These are phyloP conservation scores for Globisporangium orthogonon DNA, from an alignment of 352 stramenopile genomes.

Conservation along the genomic window DNA sequence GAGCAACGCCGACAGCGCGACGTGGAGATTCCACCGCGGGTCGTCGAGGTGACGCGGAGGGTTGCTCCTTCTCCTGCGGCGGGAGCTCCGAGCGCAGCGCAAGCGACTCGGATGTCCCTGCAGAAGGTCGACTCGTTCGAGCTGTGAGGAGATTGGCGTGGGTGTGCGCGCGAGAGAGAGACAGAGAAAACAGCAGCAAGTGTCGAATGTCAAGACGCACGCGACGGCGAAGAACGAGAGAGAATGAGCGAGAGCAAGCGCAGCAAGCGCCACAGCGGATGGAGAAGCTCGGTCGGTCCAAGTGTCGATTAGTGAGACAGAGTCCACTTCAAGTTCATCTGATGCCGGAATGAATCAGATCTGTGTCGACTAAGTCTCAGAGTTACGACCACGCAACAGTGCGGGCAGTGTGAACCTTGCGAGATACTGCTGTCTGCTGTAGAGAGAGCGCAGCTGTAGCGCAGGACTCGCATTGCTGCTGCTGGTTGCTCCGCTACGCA, in stretches of 20 bases:
- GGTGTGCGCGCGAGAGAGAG: neutral
- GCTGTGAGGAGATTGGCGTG: neutral
- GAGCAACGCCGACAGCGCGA: constrained; percentile 37
- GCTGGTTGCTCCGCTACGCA: too few relatives aligned
- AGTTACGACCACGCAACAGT: neutral
- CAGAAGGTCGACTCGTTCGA: constrained; percentile 9
- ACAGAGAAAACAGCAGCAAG: neutral
- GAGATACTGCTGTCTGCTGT: neutral
- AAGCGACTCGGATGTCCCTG: constrained; percentile 12
- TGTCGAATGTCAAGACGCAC: too few relatives aligned
- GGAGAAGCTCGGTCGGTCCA: too few relatives aligned
- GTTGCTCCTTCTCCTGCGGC: constrained; percentile 2
- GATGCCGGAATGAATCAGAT: neutral
- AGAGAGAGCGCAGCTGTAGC: too few relatives aligned
- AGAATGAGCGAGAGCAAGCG: neutral
- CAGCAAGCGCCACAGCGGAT: too few relatives aligned
- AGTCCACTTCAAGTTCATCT: neutral
- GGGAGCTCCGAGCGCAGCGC: neutral
- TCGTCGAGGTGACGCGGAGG: constrained; percentile 25
- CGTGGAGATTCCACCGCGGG: constrained; percentile 7
- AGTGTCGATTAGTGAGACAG: neutral
- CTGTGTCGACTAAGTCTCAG: neutral
- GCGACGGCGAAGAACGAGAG: neutral
- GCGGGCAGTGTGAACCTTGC: neutral
- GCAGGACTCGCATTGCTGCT: too few relatives aligned